phyloP scores from a whole-genome alignment of 768 basidiomycete genomes.

The Pleurotus djamor region DNA sequence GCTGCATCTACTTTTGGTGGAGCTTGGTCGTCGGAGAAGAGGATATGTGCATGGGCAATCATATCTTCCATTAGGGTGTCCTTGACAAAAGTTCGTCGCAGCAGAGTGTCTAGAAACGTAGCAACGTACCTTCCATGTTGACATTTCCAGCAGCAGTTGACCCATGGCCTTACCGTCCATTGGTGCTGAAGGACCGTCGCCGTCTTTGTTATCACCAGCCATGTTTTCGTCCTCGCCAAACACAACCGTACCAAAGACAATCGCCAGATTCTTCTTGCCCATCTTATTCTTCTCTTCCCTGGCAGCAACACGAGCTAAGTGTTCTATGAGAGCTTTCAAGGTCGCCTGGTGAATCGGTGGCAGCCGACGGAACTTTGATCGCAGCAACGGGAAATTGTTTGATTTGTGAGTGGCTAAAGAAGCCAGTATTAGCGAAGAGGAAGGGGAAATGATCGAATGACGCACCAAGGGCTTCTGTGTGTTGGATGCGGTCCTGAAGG shows the following conservation, averaged over 20 bases:
- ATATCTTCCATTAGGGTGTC: constrained; percentile 80
- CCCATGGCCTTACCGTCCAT: constrained; percentile 7
- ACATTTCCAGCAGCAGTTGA: constrained; percentile 58
- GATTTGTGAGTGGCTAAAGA: constrained; percentile 64
- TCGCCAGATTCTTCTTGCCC: constrained; percentile 90
- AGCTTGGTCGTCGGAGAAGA: constrained; percentile 59
- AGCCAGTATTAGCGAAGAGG: neutral
- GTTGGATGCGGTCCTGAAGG: constrained; percentile 77
- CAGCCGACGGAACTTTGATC: constrained; percentile 83
- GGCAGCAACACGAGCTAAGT: constrained; percentile 71
- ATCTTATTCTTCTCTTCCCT: constrained; percentile 82
- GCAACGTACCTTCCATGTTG: constrained; percentile 62
- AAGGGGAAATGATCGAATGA: neutral
- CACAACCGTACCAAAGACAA: constrained; percentile 85
- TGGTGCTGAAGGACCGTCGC: neutral
- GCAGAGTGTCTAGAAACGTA: neutral
- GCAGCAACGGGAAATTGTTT: constrained; percentile 72
- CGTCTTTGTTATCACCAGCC: neutral
- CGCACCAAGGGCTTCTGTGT: constrained; percentile 74
- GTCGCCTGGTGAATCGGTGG: constrained; percentile 85
- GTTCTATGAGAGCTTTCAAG: constrained; percentile 77
- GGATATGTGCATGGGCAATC: constrained; percentile 61
- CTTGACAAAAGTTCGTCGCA: constrained; percentile 11
- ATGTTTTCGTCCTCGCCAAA: constrained; percentile 84
- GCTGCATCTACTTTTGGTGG: neutral